Evolutionary conservation across 495 filamentous ascomycete species (phyloP), one percentile per base, ranked within the genome.

Genomic region (Penicillium robsamsonii): DNA sequence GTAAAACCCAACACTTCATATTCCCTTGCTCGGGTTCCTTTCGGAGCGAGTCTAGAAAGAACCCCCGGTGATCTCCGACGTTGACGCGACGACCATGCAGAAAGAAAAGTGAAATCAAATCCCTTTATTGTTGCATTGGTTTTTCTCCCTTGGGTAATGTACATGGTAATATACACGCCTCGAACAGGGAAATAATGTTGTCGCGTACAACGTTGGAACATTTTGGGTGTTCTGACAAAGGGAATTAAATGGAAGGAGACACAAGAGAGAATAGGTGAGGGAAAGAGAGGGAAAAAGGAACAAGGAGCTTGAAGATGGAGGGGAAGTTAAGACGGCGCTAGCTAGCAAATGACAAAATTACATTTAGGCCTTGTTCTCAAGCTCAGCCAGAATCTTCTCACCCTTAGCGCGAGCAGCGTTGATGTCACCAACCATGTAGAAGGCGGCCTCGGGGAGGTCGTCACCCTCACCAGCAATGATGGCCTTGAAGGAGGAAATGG

Each of bases 351-450:
- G 49, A 73, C 70, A 72, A 68, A 74, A 69, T 72, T 70, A 76
- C 73, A 77, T 81, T 80, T 87, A 88, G 58, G 72, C 64, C 64
- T 74, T 79, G 78, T 80, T 82, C 81, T 94, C 90, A 62, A 98
- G 79, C 71, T 97, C 94, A 64, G 94, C 92, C 77, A 97, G 78
- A 80, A 98, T 96, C 91, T 97, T 96, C 87, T 96, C 92, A 78
- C 94, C 94, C 91, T 98, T 98, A 68, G 82, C 87, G 70, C 89
- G 87, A 49, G 93, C 94, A 62, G 89, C 91, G 65, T 91, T 89
- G 64, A 97, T 85, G 81, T 95, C 89, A 66, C 94, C 94, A 75
- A 98, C 94, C 94, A 95, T 96, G 83, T 95, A 96, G 84, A 95
- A 96, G 72, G 91, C 91, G 79, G 84, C 84, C 81, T 96, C 95